Percentiles rank a stretch among this genome's conserved stretches.
phyloP scores from a whole-genome alignment of 2,329 filamentous ascomycete species.

The Alternaria brassicicola region DNA sequence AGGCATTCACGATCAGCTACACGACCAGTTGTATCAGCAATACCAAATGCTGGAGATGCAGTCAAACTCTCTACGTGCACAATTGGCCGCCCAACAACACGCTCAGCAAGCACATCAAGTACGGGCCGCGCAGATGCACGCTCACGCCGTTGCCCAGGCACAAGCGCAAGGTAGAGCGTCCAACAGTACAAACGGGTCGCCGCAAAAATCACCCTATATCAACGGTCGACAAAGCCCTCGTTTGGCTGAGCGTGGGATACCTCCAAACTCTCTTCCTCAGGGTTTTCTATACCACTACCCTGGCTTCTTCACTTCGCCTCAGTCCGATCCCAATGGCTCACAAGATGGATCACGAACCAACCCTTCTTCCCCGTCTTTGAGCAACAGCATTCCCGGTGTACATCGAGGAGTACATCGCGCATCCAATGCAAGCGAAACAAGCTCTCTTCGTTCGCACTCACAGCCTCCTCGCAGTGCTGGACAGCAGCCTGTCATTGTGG shows the following conservation, averaged over 20 bases:
- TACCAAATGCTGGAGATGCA: slow-evolving; percentile 56
- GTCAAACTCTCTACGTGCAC: slow-evolving; percentile 44
- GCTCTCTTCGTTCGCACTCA: slow-evolving; percentile 56
- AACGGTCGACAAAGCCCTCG: slow-evolving; percentile 44
- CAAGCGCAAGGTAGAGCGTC: slow-evolving; percentile 44
- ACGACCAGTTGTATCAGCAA: slow-evolving; percentile 58
- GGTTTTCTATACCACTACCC: slow-evolving; percentile 56
- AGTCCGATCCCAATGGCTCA: slow-evolving; percentile 42
- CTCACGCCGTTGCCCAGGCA: slow-evolving; percentile 46
- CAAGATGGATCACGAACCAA: slow-evolving; percentile 56
- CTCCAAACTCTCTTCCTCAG: slow-evolving; percentile 43
- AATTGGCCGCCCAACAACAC: slow-evolving; percentile 46
- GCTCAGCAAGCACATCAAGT: slow-evolving; percentile 48
- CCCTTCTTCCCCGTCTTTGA: slow-evolving; percentile 56
- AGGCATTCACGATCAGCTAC: slow-evolving; percentile 51
- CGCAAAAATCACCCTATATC: slow-evolving; percentile 47
- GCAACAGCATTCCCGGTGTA: slow-evolving; percentile 51
- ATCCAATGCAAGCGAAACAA: slow-evolving; percentile 52
- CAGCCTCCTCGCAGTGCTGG: slow-evolving; percentile 55
- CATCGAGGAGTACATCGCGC: slow-evolving; percentile 52
- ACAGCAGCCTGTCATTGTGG: slow-evolving; percentile 48
- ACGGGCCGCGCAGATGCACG: slow-evolving; percentile 46
- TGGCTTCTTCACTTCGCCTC: slow-evolving; percentile 49
- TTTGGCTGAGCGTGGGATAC: slow-evolving; percentile 37
- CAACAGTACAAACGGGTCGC: slow-evolving; percentile 48